Conservation (phyloP, 1,284 basidiomycete genomes). For the Fomitopsis schrenkii region DNA sequence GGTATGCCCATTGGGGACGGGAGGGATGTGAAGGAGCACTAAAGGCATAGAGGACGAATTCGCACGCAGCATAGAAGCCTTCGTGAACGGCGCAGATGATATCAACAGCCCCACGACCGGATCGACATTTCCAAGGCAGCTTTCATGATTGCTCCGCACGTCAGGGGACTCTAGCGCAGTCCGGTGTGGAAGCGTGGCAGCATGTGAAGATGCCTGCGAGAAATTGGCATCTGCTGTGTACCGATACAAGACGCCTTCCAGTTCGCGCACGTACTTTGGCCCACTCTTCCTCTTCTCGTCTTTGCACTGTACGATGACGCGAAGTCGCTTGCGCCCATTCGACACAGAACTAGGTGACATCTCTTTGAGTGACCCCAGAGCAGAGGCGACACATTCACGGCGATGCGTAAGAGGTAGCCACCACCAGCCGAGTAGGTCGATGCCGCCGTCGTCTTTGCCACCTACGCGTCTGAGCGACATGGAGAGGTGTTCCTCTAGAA, state of each 20-base stretch:
- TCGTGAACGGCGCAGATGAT: conserved; percentile 76
- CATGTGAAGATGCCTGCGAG: background rate
- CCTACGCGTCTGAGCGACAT: conserved; percentile 81
- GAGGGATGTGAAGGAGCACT: conserved; percentile 72
- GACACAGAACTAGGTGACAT: background rate
- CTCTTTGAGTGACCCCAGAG: background rate
- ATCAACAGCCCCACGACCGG: conserved; percentile 69
- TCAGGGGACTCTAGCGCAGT: background rate
- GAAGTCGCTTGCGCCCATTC: conserved; percentile 43
- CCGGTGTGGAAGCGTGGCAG: no score
- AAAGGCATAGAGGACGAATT: conserved; percentile 72
- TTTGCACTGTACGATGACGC: conserved; percentile 89
- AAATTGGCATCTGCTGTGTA: conserved; percentile 19
- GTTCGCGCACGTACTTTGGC: conserved; percentile 79
- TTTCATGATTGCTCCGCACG: background rate
- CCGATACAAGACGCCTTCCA: conserved; percentile 78
- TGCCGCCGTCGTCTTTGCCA: conserved; percentile 79
- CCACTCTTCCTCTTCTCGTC: conserved; percentile 78
- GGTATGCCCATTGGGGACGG: conserved; percentile 17
- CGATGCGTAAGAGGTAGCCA: conserved; percentile 51
- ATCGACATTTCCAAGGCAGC: conserved; percentile 8
- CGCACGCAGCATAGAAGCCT: conserved; percentile 60
- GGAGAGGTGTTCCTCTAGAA: conserved; percentile 64
- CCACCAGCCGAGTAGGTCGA: conserved; percentile 94
- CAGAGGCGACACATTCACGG: background rate